Evolutionary conservation across 2,329 filamentous ascomycete species (phyloP).

Genomic region (Fusarium abutilonis): DNA sequence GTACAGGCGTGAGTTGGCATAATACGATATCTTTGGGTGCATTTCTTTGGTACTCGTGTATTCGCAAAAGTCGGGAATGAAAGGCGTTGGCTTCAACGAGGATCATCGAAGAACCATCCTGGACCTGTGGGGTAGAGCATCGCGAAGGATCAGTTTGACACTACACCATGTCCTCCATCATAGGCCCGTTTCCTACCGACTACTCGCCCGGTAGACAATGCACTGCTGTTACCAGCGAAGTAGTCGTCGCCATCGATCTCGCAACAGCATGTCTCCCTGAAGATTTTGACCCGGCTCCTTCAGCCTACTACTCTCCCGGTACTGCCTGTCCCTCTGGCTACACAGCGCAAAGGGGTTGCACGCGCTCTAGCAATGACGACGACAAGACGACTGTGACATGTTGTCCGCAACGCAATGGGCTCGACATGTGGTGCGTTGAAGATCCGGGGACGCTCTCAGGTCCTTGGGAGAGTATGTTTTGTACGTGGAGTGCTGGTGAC

Average conservation of each 20-base stretch:
- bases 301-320: constrained; percentile 48
- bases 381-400: constrained; percentile 51
- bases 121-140: neutral
- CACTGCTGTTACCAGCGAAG: constrained; percentile 23
- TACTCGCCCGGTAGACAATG: constrained; percentile 19
- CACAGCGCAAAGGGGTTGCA: constrained; percentile 42
- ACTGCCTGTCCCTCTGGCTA: constrained; percentile 48
- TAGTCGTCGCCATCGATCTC: constrained; percentile 41
- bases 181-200: constrained; percentile 33
- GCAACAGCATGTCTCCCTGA: constrained; percentile 45
- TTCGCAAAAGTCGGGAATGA: neutral
- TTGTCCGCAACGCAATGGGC: constrained; percentile 44
- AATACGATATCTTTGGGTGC: neutral
- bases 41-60: neutral
- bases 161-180: constrained; percentile 11
- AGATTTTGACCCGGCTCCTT: constrained; percentile 41
- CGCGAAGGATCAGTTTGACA: neutral
- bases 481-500: constrained; percentile 49
- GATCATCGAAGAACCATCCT: too few species aligned
- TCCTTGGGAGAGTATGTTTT: constrained; percentile 46
- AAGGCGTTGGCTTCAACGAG: neutral
- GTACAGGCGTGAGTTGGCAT: neutral
- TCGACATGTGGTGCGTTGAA: constrained; percentile 47
- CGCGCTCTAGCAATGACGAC: constrained; percentile 39
- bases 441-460: constrained; percentile 37